Evolutionary conservation across 345 rosid genomes (phyloP).

Genomic region (Eucalyptus guilfoylei): DNA sequence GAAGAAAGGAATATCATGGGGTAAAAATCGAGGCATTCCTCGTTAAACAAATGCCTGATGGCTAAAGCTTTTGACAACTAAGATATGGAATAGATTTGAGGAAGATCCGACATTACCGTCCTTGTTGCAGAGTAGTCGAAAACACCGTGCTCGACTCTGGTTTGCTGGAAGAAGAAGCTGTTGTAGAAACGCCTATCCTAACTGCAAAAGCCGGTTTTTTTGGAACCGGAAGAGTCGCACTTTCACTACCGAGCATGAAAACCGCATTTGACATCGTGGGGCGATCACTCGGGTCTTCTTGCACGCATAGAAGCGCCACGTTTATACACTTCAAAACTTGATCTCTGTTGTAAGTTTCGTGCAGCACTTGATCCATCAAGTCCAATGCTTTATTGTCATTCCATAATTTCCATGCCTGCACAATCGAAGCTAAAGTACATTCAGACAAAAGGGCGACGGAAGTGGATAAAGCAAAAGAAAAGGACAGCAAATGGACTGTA

Average conservation of each 20-base stretch:
- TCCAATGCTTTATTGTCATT: constrained; percentile 17
- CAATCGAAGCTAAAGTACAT: background rate
- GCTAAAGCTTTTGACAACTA: background rate
- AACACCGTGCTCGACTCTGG: background rate
- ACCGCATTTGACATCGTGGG: constrained; percentile 42
- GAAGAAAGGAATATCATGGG: background rate
- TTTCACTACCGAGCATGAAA: constrained; percentile 34
- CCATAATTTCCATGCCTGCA: constrained; percentile 47
- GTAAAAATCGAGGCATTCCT: background rate
- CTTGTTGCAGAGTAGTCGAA: background rate
- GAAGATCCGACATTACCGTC: background rate
- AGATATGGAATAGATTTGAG: background rate
- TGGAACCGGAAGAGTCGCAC: constrained; percentile 28
- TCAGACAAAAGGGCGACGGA: background rate
- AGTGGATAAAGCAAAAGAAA: background rate
- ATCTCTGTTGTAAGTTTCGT: background rate
- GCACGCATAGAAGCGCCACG: constrained; percentile 45
- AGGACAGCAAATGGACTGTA: background rate
- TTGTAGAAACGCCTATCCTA: constrained; percentile 16
- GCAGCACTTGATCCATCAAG: constrained; percentile 20
- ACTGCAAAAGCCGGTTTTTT: constrained; percentile 32
- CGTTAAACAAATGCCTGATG: background rate
- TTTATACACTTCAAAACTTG: constrained; percentile 30
- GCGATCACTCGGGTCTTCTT: constrained; percentile 41
- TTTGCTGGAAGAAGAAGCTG: constrained; percentile 33